Evolutionary conservation across 805 yeast genomes (phyloP).

Genomic region (Millerozyma acaciae): DNA sequence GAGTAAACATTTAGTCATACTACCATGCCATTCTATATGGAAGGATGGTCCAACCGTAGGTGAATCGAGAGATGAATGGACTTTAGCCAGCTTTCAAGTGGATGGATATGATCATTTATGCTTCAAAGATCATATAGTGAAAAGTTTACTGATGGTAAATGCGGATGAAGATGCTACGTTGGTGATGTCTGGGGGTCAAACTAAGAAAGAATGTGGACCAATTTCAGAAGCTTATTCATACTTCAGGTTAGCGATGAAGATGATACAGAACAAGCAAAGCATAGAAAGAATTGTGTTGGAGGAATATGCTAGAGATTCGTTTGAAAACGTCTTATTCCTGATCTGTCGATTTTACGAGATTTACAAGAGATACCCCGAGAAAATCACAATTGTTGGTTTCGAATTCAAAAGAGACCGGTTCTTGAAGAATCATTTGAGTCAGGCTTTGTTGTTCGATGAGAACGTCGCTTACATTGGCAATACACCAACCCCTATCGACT

Average conservation of each 20-base stretch:
- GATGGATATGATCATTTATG: constrained; percentile 67
- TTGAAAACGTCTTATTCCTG: constrained; percentile 69
- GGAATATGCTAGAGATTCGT: constrained; percentile 75
- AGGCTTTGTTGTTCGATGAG: constrained; percentile 40
- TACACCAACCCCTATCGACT: constrained; percentile 48
- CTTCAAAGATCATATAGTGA: constrained; percentile 57
- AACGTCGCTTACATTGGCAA: constrained; percentile 50
- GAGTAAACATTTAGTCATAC: constrained; percentile 22
- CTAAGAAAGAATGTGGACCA: constrained; percentile 52
- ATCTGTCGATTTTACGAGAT: constrained; percentile 50
- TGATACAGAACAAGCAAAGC: constrained; percentile 15
- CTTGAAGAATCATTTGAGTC: constrained; percentile 45
- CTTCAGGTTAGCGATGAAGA: constrained; percentile 37
- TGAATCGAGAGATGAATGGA: constrained; percentile 53
- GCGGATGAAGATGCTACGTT: constrained; percentile 28
- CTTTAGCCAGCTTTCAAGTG: constrained; percentile 59
- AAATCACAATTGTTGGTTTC: constrained; percentile 63
- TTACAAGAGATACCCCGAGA: constrained; percentile 44
- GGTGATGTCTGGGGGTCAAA: constrained; percentile 67
- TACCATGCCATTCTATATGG: constrained; percentile 63
- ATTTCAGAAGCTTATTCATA: constrained; percentile 63
- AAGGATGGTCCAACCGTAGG: constrained; percentile 43
- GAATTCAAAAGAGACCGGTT: constrained; percentile 69
- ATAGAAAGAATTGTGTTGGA: constrained; percentile 45
- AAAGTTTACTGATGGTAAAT: constrained; percentile 36